Percentiles rank a stretch among this genome's conserved stretches.
Conservation (phyloP, 2,329 filamentous ascomycete species). For the Rutstroemia sp. region DNA sequence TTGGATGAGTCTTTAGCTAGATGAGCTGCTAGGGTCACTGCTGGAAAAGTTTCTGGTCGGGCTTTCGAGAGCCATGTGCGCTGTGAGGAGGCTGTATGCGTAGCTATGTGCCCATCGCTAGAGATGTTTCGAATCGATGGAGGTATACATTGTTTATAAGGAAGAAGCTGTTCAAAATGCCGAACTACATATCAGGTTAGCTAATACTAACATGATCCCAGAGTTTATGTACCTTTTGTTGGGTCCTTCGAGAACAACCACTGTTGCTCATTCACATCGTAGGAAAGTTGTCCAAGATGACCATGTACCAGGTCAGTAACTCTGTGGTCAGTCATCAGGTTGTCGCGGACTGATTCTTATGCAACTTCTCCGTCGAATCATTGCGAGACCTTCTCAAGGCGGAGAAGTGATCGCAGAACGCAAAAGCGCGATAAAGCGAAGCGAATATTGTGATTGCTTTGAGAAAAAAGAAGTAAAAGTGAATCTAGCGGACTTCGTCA, state of each 20-base stretch:
- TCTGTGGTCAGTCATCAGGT: conserved; percentile 32
- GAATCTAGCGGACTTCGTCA: not conserved
- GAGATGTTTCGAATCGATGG: conserved; percentile 17
- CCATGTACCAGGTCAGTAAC: conserved; percentile 44
- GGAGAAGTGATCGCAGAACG: not conserved
- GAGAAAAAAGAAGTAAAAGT: not conserved
- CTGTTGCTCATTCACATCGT: conserved; percentile 30
- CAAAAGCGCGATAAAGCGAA: not conserved
- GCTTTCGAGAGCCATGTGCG: conserved; percentile 20
- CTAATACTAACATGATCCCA: not conserved
- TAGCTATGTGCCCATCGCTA: conserved; percentile 7
- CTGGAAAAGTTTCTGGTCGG: conserved; percentile 22
- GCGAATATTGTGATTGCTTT: not conserved
- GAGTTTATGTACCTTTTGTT: conserved; percentile 13
- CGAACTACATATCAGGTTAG: conserved; percentile 16
- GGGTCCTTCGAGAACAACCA: conserved; percentile 27
- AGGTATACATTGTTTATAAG: conserved; percentile 21
- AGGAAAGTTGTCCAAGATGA: conserved; percentile 43
- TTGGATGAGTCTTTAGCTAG: not conserved
- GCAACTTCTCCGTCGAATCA: conserved; percentile 18
- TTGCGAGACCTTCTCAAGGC: conserved; percentile 13
- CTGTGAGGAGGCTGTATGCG: conserved; percentile 13
- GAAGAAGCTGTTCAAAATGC: conserved; percentile 22
- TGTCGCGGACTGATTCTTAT: conserved; percentile 21
- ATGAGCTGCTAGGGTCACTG: conserved; percentile 9